phyloP scores from a whole-genome alignment of 768 basidiomycete species.

The Phylloporus sp. region DNA sequence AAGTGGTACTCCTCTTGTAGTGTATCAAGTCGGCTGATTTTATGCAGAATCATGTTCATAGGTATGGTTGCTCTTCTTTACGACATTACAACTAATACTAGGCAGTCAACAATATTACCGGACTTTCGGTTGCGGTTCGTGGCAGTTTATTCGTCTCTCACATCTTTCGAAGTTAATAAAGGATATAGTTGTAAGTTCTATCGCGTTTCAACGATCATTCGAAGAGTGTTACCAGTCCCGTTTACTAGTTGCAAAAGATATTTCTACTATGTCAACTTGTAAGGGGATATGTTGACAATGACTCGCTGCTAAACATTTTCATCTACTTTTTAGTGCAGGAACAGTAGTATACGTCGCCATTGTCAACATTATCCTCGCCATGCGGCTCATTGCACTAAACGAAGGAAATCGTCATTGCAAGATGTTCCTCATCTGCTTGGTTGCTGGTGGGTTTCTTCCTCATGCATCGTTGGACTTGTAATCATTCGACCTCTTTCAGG shows the following conservation, averaged over 20 bases:
- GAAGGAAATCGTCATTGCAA: background rate
- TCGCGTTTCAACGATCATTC: background rate
- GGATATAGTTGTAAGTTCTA: slow-evolving; percentile 16
- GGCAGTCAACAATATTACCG: slow-evolving; percentile 20
- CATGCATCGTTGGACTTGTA: background rate
- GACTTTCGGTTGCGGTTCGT: slow-evolving; percentile 17
- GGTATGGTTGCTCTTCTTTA: slow-evolving; percentile 5
- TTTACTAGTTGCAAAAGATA: slow-evolving; percentile 22
- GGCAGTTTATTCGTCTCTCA: background rate
- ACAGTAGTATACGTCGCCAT: slow-evolving; percentile 13
- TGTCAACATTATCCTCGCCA: slow-evolving; percentile 21
- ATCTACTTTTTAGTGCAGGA: slow-evolving; percentile 12
- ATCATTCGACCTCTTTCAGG: slow-evolving; percentile 1
- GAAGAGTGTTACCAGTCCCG: background rate
- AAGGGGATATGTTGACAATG: background rate
- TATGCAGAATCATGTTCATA: slow-evolving; percentile 11
- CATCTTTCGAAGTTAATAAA: background rate
- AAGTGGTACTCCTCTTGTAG: background rate
- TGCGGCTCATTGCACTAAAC: slow-evolving; percentile 20
- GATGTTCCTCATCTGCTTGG: slow-evolving; percentile 9
- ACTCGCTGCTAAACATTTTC: background rate
- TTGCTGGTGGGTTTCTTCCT: slow-evolving; percentile 12
- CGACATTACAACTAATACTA: background rate
- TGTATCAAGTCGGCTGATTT: background rate
- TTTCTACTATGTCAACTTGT: slow-evolving; percentile 21